Percentiles rank a stretch among this genome's conserved stretches.
Conservation (phyloP, 257 asterid genomes). For the Coffea canephora region DNA sequence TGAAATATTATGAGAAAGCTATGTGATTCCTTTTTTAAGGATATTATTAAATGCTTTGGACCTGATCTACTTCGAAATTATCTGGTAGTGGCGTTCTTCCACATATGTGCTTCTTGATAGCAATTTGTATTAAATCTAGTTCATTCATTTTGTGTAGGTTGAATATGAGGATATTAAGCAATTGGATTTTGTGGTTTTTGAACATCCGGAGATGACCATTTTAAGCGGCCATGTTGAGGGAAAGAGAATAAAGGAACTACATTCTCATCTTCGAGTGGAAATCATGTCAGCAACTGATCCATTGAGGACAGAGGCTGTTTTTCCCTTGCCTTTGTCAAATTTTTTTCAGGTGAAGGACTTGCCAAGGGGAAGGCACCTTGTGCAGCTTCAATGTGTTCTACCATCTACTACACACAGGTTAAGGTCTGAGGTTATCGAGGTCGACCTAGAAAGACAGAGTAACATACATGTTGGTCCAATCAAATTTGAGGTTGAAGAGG, state of each 20-base stretch:
- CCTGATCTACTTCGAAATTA: not conserved
- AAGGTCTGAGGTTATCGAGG: constrained; percentile 71
- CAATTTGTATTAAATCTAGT: not conserved
- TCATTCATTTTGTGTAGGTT: constrained; percentile 46
- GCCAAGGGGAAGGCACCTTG: constrained; percentile 78
- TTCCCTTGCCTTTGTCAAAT: constrained; percentile 91
- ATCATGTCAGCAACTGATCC: constrained; percentile 65
- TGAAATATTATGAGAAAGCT: not conserved
- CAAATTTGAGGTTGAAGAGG: constrained; percentile 56
- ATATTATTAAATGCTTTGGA: not conserved
- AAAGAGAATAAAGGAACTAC: constrained; percentile 56
- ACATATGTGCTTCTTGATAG: not conserved
- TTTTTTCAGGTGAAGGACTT: constrained; percentile 93
- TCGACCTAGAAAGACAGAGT: constrained; percentile 66
- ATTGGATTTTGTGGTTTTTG: constrained; percentile 79
- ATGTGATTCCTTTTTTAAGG: not conserved
- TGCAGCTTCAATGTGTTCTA: constrained; percentile 70
- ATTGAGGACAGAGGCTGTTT: constrained; percentile 60
- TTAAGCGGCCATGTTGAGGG: constrained; percentile 92
- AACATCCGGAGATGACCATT: constrained; percentile 79
- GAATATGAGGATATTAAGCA: constrained; percentile 61
- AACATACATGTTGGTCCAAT: constrained; percentile 79
- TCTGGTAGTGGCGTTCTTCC: not conserved
- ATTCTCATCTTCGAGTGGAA: constrained; percentile 70
- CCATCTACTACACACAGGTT: constrained; percentile 56